A percentile compares a stretch with the other conserved stretches of the same genome.
Evolutionary conservation across 352 stramenopile species (phyloP).

Genomic region (Halophytophthora batemanensis): DNA sequence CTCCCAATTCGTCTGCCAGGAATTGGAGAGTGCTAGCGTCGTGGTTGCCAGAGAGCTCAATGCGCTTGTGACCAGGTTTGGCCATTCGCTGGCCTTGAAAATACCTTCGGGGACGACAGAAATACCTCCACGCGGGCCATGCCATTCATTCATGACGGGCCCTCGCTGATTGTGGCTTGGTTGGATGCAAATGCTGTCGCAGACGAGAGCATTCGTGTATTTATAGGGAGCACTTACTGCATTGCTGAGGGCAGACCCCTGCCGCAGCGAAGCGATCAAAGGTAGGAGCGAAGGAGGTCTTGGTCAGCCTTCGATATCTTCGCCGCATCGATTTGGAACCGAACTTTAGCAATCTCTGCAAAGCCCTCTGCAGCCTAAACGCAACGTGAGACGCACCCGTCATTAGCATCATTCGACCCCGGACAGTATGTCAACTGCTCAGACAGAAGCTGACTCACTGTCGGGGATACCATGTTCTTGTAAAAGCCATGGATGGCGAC

Average conservation of each 20-base stretch:
- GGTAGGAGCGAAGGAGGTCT: conserved; percentile 55
- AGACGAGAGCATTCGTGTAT: too few relatives aligned
- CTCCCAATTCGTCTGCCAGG: conserved; percentile 15
- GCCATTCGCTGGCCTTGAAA: too few relatives aligned
- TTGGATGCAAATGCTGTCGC: too few relatives aligned
- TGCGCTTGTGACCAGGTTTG: too few relatives aligned
- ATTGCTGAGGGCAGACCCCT: too few relatives aligned
- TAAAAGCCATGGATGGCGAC: conserved; percentile 89
- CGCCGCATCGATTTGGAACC: conserved; percentile 45
- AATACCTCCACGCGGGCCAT: too few relatives aligned
- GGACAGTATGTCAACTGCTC: not conserved
- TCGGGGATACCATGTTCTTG: conserved; percentile 67
- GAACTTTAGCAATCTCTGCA: conserved; percentile 60
- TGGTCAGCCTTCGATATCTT: conserved; percentile 32
- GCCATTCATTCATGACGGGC: too few relatives aligned
- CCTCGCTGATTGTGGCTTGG: too few relatives aligned
- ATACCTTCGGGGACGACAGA: too few relatives aligned
- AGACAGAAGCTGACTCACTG: conserved; percentile 19
- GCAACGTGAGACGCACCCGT: conserved; percentile 8
- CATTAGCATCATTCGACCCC: conserved; percentile 7
- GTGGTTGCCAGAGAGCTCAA: too few relatives aligned
- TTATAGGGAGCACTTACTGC: too few relatives aligned
- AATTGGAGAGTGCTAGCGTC: conserved; percentile 11
- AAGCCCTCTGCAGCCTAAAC: conserved; percentile 72
- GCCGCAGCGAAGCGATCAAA: conserved; percentile 26